Percentiles rank a stretch among this genome's conserved stretches.
Evolutionary conservation across 2,329 filamentous ascomycete species (phyloP).

Genomic region (Podosphaera fusca): DNA sequence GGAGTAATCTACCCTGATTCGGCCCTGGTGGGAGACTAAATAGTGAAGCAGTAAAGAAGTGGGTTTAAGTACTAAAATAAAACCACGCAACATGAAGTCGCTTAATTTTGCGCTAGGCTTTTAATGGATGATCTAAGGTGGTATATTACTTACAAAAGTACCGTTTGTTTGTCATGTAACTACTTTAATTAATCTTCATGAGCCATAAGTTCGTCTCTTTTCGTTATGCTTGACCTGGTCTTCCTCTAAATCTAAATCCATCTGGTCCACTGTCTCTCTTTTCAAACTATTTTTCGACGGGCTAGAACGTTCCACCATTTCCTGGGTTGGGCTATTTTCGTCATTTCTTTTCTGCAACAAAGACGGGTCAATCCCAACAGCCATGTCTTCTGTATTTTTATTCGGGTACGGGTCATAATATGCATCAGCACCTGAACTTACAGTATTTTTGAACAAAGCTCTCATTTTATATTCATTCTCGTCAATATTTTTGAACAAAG

Average conservation of each 20-base stretch:
- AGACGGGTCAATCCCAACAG: conserved; percentile 11
- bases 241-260: conserved; percentile 12
- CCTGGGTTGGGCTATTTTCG: conserved; percentile 2
- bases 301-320: conserved; percentile 13
- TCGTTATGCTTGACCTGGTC: neutral
- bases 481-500: neutral
- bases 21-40: too few relatives aligned
- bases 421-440: too few relatives aligned
- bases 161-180: too few relatives aligned
- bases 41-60: too few relatives aligned
- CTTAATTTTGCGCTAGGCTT: too few relatives aligned
- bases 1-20: too few relatives aligned
- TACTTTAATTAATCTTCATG: neutral
- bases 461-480: neutral
- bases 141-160: too few relatives aligned
- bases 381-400: conserved; percentile 3
- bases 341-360: conserved; percentile 1
- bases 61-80: too few relatives aligned
- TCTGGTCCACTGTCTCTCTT: conserved; percentile 8
- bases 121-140: too few relatives aligned
- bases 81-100: too few relatives aligned
- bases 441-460: too few relatives aligned
- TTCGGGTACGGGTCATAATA: neutral
- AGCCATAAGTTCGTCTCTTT: neutral
- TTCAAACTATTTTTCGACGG: neutral